A percentile compares a stretch with the other conserved stretches of the same genome.
These are phyloP conservation scores for Diaporthe velutina DNA, from an alignment of 2,329 filamentous ascomycete genomes.

Conservation along the genomic window DNA sequence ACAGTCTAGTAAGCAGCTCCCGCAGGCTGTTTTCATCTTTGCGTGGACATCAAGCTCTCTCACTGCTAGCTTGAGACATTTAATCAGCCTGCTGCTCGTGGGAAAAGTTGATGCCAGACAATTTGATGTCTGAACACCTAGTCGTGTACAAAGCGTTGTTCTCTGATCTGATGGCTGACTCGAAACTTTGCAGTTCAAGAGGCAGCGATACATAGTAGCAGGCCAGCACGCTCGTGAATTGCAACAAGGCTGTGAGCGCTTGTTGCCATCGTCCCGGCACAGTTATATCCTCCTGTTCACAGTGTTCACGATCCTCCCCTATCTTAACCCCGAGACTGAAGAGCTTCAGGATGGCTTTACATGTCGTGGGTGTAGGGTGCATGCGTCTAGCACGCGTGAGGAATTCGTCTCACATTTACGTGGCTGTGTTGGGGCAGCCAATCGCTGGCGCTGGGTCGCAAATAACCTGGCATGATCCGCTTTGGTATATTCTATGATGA, in stretches of 20 bases:
- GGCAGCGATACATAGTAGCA: slow-evolving; percentile 14
- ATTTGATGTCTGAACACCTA: too few relatives aligned
- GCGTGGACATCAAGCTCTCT: not conserved
- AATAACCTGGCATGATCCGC: not conserved
- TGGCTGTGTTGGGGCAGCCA: not conserved
- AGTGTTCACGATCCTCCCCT: not conserved
- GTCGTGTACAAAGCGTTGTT: not conserved
- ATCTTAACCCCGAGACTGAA: not conserved
- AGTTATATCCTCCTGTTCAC: slow-evolving; percentile 1
- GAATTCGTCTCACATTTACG: not conserved
- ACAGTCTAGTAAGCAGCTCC: not conserved
- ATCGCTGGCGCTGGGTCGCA: not conserved
- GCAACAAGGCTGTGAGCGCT: not conserved
- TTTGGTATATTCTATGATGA: not conserved
- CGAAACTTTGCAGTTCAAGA: not conserved
- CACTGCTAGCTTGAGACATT: not conserved
- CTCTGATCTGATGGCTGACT: not conserved
- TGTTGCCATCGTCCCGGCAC: not conserved
- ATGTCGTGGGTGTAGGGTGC: not conserved
- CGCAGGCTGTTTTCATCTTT: not conserved
- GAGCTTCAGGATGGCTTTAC: not conserved
- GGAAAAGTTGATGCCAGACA: not conserved
- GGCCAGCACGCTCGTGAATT: slow-evolving; percentile 13
- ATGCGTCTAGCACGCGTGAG: not conserved
- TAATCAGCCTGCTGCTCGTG: not conserved